These are phyloP conservation scores for Ascochyta koolunga DNA, from an alignment of 2,329 filamentous ascomycete genomes.

Conservation along the genomic window DNA sequence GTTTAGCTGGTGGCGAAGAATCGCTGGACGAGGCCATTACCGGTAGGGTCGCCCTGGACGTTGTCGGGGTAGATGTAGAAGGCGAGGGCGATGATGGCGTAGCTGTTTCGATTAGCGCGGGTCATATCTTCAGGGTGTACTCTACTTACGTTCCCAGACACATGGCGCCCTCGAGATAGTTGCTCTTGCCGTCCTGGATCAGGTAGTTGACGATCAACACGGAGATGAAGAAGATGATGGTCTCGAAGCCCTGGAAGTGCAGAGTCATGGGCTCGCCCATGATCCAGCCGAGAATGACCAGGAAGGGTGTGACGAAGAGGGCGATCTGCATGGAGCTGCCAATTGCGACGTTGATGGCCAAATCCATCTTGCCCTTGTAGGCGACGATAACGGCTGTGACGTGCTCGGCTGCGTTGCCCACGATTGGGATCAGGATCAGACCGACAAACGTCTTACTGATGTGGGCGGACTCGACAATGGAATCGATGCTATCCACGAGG, in stretches of 20 bases:
- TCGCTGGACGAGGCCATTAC: constrained; percentile 32
- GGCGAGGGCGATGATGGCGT: constrained; percentile 65
- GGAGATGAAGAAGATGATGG: constrained; percentile 81
- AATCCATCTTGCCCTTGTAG: constrained; percentile 64
- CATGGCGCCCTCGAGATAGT: constrained; percentile 81
- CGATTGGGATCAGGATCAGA: constrained; percentile 62
- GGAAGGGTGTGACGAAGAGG: constrained; percentile 63
- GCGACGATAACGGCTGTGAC: constrained; percentile 62
- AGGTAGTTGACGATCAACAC: constrained; percentile 88
- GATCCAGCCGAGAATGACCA: constrained; percentile 63
- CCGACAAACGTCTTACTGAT: constrained; percentile 64
- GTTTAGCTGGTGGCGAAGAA: constrained; percentile 31
- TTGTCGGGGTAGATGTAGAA: constrained; percentile 67
- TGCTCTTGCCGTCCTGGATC: constrained; percentile 82
- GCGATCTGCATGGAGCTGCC: constrained; percentile 63
- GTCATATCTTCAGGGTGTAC: neutral
- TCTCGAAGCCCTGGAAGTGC: constrained; percentile 89
- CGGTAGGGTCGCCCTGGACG: constrained; percentile 43
- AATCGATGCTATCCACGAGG: constrained; percentile 61
- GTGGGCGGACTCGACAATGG: constrained; percentile 57
- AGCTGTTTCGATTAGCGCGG: constrained; percentile 40
- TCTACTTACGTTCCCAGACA: constrained; percentile 54
- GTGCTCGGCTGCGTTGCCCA: constrained; percentile 63
- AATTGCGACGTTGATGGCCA: constrained; percentile 62
- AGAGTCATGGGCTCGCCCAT: constrained; percentile 64